Evolutionary conservation across 768 basidiomycete genomes (phyloP).

Genomic region (Candolleomyces eurysporus): DNA sequence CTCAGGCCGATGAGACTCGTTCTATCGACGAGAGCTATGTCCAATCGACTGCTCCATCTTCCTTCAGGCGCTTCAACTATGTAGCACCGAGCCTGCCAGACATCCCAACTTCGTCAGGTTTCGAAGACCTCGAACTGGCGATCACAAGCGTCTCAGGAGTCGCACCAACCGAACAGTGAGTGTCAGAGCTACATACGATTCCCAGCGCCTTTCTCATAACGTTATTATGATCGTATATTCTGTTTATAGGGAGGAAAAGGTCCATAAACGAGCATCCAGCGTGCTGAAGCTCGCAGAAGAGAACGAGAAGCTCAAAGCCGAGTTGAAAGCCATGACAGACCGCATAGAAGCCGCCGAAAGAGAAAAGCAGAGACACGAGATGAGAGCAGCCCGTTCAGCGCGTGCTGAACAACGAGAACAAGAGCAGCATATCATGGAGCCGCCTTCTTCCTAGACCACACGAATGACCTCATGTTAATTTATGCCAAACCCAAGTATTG

Average conservation of each 20-base stretch:
- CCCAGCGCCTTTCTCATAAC: background rate
- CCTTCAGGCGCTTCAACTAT: no score
- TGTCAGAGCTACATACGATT: background rate
- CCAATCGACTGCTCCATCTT: no score
- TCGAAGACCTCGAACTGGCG: slow-evolving; percentile 1
- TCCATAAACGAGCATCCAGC: slow-evolving; percentile 66
- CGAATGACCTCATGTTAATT: no score
- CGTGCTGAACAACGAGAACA: slow-evolving; percentile 25
- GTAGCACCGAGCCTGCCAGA: background rate
- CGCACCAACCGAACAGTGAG: background rate
- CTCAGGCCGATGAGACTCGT: no score
- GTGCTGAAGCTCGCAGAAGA: slow-evolving; percentile 69
- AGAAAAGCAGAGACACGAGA: slow-evolving; percentile 39
- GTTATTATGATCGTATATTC: background rate
- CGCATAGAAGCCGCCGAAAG: slow-evolving; percentile 55
- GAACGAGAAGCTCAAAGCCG: slow-evolving; percentile 67
- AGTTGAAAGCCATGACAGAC: slow-evolving; percentile 66
- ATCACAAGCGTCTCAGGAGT: slow-evolving; percentile 1
- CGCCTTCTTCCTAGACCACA: slow-evolving; percentile 14
- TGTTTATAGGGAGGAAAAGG: slow-evolving; percentile 35
- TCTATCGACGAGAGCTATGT: no score
- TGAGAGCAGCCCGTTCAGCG: slow-evolving; percentile 22
- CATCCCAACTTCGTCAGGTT: background rate
- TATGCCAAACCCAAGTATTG: no score
- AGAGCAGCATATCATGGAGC: slow-evolving; percentile 23